Conservation (phyloP, 129 eudicot species). For the Ambrosia trifida region DNA sequence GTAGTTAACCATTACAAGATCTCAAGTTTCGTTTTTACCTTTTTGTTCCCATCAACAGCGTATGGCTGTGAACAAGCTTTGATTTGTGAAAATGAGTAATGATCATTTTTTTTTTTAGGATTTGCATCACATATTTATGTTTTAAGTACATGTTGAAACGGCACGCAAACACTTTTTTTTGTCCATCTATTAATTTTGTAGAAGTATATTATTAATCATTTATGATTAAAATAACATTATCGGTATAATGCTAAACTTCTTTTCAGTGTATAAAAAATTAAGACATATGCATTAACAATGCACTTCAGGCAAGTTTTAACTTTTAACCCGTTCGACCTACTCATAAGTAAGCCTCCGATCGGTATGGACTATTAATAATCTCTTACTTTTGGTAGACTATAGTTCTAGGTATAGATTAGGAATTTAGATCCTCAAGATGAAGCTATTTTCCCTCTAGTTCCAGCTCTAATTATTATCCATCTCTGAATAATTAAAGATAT, state of each 20-base stretch:
- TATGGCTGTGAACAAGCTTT: background rate
- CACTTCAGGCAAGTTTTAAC: background rate
- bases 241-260: background rate
- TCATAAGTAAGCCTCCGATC: background rate
- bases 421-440: background rate
- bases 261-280: background rate
- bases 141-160: background rate
- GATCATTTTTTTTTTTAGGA: background rate
- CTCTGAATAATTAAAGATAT: background rate
- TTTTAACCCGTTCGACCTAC: background rate
- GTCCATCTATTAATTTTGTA: background rate
- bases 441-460: conserved; percentile 8
- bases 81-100: background rate
- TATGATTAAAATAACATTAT: background rate
- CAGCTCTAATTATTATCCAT: background rate
- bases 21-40: background rate
- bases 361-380: background rate
- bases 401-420: conserved; percentile 6
- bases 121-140: background rate
- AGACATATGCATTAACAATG: background rate
- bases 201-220: background rate
- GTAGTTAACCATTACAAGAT: conserved; percentile 18
- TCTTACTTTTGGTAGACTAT: background rate
- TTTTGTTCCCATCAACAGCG: background rate
- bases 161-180: background rate